These are phyloP conservation scores for Sarcomyxa edulis DNA, from an alignment of 768 basidiomycete species.

Conservation along the genomic window DNA sequence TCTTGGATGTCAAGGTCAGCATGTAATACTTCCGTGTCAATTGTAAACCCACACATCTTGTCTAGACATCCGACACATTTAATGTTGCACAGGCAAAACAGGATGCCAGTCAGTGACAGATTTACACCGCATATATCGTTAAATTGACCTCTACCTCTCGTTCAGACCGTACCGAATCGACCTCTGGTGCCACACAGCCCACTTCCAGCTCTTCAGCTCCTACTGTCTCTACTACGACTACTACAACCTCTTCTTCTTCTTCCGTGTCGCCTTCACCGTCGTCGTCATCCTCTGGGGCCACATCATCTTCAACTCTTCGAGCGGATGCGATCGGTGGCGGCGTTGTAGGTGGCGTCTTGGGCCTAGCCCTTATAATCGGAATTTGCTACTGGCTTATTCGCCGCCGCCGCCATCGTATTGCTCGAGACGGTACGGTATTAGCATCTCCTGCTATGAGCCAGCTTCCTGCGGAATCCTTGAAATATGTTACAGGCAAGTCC, in stretches of 20 bases:
- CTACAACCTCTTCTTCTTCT: conserved; percentile 4
- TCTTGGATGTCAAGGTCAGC: conserved; percentile 14
- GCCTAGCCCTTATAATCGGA: conserved; percentile 35
- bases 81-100: conserved; percentile 1
- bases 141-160: background rate
- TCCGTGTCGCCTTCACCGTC: background rate
- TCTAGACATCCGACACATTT: conserved; percentile 1
- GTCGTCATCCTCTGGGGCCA: background rate
- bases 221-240: background rate
- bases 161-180: conserved; percentile 7
- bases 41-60: conserved; percentile 5
- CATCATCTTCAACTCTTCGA: background rate
- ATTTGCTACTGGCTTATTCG: conserved; percentile 26
- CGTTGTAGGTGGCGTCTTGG: conserved; percentile 50
- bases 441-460: background rate
- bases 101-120: conserved; percentile 4
- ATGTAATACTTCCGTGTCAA: background rate
- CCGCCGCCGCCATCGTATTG: no score
- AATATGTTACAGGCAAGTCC: conserved; percentile 14
- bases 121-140: background rate
- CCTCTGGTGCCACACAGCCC: background rate
- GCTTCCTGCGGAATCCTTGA: conserved; percentile 13
- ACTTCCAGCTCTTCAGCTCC: background rate
- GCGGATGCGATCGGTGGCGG: conserved; percentile 57
- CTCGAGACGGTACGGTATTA: conserved; percentile 15